Conservation (phyloP, 805 yeast species). For the Lachancea quebecensis region DNA sequence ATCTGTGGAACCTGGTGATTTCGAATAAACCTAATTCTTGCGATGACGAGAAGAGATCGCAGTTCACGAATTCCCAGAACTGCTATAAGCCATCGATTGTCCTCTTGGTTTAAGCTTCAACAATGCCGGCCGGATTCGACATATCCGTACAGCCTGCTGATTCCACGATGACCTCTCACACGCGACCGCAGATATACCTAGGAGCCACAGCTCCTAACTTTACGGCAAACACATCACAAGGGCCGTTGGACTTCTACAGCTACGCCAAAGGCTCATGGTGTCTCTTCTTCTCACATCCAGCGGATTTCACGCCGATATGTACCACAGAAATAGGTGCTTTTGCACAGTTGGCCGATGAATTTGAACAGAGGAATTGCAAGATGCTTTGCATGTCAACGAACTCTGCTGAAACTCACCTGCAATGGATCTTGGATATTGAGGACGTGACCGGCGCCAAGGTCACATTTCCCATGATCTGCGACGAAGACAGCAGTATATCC, state of each 20-base stretch:
- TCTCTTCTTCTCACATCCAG: slow-evolving; percentile 68
- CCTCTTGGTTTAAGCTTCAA: too few relatives aligned
- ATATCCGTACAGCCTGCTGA: neutral
- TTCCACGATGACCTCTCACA: neutral
- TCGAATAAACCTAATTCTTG: too few relatives aligned
- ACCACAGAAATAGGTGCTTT: slow-evolving; percentile 76
- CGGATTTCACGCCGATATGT: slow-evolving; percentile 74
- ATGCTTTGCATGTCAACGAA: slow-evolving; percentile 66
- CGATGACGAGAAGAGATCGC: too few relatives aligned
- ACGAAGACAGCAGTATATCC: slow-evolving; percentile 54
- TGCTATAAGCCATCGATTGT: too few relatives aligned
- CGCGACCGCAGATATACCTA: slow-evolving; percentile 15
- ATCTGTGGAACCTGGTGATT: too few relatives aligned
- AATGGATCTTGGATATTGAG: slow-evolving; percentile 68
- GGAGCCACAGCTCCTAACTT: slow-evolving; percentile 70
- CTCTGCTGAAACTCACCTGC: slow-evolving; percentile 51
- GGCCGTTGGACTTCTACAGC: slow-evolving; percentile 56
- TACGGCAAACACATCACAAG: slow-evolving; percentile 54
- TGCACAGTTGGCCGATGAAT: slow-evolving; percentile 64
- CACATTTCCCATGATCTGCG: slow-evolving; percentile 64
- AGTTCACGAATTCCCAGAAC: too few relatives aligned
- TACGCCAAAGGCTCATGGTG: slow-evolving; percentile 58
- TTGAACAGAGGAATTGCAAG: slow-evolving; percentile 55
- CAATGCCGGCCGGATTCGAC: neutral
- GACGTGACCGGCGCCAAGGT: slow-evolving; percentile 55